Evolutionary conservation across 2,329 filamentous ascomycete genomes (phyloP).

Genomic region (Malbranchea zuffiana): DNA sequence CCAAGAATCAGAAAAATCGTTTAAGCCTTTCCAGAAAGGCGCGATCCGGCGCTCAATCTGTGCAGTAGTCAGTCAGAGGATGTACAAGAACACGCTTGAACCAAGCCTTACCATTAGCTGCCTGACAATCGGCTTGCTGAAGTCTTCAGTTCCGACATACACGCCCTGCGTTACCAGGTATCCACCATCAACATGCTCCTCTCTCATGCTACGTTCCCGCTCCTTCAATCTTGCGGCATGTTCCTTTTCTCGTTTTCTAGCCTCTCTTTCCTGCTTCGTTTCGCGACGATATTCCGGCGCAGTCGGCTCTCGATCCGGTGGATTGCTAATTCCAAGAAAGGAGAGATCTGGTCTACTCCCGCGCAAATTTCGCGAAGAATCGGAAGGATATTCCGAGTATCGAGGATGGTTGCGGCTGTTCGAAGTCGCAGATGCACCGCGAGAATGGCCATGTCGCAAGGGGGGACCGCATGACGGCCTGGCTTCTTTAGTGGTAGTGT

Average conservation of each 20-base stretch:
- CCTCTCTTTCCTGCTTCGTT: slow-evolving; percentile 84
- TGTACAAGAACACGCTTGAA: neutral
- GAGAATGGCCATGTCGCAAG: slow-evolving; percentile 11
- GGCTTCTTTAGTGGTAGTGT: slow-evolving; percentile 38
- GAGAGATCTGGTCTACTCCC: slow-evolving; percentile 49
- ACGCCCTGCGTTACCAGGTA: slow-evolving; percentile 89
- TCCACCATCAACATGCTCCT: slow-evolving; percentile 89
- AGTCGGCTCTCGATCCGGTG: slow-evolving; percentile 39
- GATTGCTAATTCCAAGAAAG: slow-evolving; percentile 44
- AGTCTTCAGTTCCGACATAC: slow-evolving; percentile 87
- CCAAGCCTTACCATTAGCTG: slow-evolving; percentile 65
- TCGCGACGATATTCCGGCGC: slow-evolving; percentile 57
- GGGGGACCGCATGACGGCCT: slow-evolving; percentile 19
- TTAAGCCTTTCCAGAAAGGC: slow-evolving; percentile 88
- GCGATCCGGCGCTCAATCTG: slow-evolving; percentile 87
- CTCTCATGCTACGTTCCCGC: slow-evolving; percentile 76
- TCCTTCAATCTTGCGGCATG: slow-evolving; percentile 65
- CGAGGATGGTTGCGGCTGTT: slow-evolving; percentile 6
- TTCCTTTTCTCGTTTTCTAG: slow-evolving; percentile 72
- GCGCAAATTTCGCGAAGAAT: slow-evolving; percentile 25
- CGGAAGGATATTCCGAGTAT: slow-evolving; percentile 3
- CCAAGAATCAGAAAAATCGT: slow-evolving; percentile 82
- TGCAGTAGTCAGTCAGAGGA: neutral
- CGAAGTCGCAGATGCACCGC: slow-evolving; percentile 6
- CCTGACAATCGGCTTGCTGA: slow-evolving; percentile 75